phyloP scores from a whole-genome alignment of 495 filamentous ascomycete genomes.

The Chlorociboria aeruginascens region DNA sequence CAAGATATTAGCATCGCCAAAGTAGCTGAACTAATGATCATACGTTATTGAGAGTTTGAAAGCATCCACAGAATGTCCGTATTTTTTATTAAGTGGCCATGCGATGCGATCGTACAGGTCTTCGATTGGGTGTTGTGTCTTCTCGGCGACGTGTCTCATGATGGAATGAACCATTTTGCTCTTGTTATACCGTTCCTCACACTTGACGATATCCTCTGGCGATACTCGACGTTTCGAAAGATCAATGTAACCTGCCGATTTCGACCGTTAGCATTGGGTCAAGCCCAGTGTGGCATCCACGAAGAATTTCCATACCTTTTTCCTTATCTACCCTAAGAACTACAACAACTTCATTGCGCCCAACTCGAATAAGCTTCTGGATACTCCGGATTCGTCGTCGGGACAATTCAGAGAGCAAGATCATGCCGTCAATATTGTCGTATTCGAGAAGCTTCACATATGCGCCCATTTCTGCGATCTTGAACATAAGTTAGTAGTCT shows the following conservation, averaged over 20 bases:
- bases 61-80: conserved; percentile 90
- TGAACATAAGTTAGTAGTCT: not conserved
- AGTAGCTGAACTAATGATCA: conserved; percentile 14
- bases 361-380: conserved; percentile 96
- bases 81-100: conserved; percentile 96
- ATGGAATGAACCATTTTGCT: conserved; percentile 98
- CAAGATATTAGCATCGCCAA: conserved; percentile 5
- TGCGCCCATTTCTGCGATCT: conserved; percentile 99
- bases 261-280: conserved; percentile 5
- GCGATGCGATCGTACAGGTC: conserved; percentile 84
- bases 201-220: conserved; percentile 93
- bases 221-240: conserved; percentile 95
- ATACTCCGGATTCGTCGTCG: conserved; percentile 95
- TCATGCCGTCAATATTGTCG: conserved; percentile 99
- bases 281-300: not conserved
- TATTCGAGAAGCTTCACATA: conserved; percentile 99
- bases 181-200: conserved; percentile 99
- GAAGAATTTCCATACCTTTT: conserved; percentile 51
- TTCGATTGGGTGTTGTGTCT: conserved; percentile 87
- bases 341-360: conserved; percentile 95
- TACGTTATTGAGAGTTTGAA: conserved; percentile 99
- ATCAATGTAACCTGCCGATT: conserved; percentile 76
- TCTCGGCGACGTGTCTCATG: conserved; percentile 95
- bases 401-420: conserved; percentile 89
- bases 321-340: conserved; percentile 98